A percentile compares a stretch with the other conserved stretches of the same genome.
phyloP scores from a whole-genome alignment of 208 protist species.

The Leishmania aethiopica region DNA sequence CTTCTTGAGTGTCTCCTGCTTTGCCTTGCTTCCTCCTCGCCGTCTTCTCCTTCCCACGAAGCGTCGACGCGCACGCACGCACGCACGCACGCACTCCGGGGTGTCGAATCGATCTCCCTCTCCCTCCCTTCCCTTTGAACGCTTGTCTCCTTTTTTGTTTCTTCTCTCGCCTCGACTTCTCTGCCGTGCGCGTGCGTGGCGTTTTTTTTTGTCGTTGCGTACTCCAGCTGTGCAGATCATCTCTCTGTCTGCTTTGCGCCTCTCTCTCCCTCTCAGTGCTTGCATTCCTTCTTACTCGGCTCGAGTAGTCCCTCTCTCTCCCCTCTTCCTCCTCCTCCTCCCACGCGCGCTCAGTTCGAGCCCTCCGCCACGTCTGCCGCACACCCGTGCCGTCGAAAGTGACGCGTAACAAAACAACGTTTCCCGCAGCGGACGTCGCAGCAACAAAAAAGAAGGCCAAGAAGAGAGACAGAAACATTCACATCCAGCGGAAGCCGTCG shows the following conservation, averaged over 20 bases:
- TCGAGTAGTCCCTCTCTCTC: background rate
- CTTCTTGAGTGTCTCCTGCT: constrained; percentile 6
- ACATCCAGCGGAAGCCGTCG: background rate
- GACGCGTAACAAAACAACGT: background rate
- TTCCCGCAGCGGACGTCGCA: background rate
- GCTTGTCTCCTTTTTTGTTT: background rate
- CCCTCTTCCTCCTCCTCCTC: background rate
- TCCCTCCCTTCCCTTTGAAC: background rate
- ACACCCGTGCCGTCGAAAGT: no score
- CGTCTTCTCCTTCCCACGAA: constrained; percentile 5
- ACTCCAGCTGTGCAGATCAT: background rate
- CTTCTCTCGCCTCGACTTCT: background rate
- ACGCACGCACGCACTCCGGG: background rate
- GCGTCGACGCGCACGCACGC: background rate
- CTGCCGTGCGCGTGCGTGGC: background rate
- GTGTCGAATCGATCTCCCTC: background rate
- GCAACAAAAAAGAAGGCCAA: background rate
- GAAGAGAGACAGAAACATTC: background rate
- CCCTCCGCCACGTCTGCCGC: no score
- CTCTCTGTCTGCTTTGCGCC: background rate
- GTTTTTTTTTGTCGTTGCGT: constrained; percentile 10
- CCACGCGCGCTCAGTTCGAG: background rate
- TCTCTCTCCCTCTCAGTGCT: constrained; percentile 2
- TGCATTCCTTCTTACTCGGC: constrained; percentile 7
- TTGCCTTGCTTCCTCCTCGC: constrained; percentile 19